These are phyloP conservation scores for Exophiala spinifera DNA, from an alignment of 2,329 filamentous ascomycete genomes.

Conservation along the genomic window DNA sequence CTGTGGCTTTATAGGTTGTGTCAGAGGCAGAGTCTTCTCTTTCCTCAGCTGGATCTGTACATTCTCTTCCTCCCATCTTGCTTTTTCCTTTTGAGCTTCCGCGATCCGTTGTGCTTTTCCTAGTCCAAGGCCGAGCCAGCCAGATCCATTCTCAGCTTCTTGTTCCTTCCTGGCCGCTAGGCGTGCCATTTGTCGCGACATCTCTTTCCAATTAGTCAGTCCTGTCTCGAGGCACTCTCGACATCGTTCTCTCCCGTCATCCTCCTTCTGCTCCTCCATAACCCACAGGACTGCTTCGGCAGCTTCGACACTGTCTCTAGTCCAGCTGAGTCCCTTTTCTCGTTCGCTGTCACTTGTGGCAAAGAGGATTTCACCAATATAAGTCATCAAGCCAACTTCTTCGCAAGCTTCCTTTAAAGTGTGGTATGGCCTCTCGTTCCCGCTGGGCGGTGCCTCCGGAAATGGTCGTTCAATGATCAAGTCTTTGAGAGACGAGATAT, in stretches of 20 bases:
- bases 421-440: constrained; percentile 64
- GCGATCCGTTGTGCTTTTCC: constrained; percentile 22
- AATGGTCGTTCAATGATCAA: constrained; percentile 58
- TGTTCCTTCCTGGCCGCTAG: constrained; percentile 48
- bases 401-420: constrained; percentile 68
- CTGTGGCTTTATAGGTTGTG: constrained; percentile 19
- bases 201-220: constrained; percentile 76
- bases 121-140: constrained; percentile 38
- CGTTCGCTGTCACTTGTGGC: constrained; percentile 55
- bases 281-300: constrained; percentile 66
- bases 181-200: constrained; percentile 66
- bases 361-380: constrained; percentile 92
- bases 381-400: constrained; percentile 80
- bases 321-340: constrained; percentile 81
- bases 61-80: constrained; percentile 29
- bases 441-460: constrained; percentile 67
- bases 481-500: constrained; percentile 34
- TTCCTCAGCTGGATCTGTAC: constrained; percentile 27
- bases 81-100: constrained; percentile 20
- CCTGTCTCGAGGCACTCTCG: constrained; percentile 73
- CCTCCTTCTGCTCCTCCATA: constrained; percentile 35
- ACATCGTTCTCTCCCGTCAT: constrained; percentile 59
- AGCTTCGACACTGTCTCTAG: constrained; percentile 77
- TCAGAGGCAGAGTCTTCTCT: constrained; percentile 29
- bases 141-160: constrained; percentile 30